These are phyloP conservation scores for Magnolia changhungtana DNA, from an alignment of 164 flowering plant genomes.

Conservation along the genomic window DNA sequence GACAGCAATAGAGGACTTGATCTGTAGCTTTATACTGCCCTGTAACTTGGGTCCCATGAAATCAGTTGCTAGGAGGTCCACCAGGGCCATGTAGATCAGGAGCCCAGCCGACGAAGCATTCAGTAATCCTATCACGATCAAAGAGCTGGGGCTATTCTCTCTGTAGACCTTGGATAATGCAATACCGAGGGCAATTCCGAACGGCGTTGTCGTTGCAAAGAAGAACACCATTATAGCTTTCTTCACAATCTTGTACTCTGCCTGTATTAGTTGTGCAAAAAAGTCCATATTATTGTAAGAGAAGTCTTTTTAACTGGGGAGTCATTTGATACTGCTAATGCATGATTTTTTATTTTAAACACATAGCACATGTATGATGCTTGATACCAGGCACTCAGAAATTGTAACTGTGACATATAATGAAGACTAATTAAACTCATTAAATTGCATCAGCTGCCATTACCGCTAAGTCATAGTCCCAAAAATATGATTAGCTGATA, in stretches of 20 bases:
- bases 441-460: too few species aligned
- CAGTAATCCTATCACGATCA: conserved; percentile 44
- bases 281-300: background rate
- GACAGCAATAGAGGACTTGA: conserved; percentile 36
- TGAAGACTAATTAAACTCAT: too few species aligned
- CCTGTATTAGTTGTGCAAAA: conserved; percentile 20
- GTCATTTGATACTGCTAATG: background rate
- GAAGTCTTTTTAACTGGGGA: background rate
- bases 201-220: conserved; percentile 50
- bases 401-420: too few species aligned
- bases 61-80: conserved; percentile 50
- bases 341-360: background rate
- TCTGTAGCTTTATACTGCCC: conserved; percentile 37
- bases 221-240: conserved; percentile 49
- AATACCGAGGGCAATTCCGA: conserved; percentile 47
- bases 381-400: background rate
- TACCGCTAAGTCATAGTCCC: too few species aligned
- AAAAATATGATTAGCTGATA: too few species aligned
- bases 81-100: conserved; percentile 57
- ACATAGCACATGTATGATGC: background rate
- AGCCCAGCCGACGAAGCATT: conserved; percentile 52
- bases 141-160: conserved; percentile 38
- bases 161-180: conserved; percentile 40
- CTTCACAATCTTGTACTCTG: conserved; percentile 26
- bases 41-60: conserved; percentile 55